Evolutionary conservation across 176 grass and related monocot genomes (phyloP).

Genomic region (Avena sativa): DNA sequence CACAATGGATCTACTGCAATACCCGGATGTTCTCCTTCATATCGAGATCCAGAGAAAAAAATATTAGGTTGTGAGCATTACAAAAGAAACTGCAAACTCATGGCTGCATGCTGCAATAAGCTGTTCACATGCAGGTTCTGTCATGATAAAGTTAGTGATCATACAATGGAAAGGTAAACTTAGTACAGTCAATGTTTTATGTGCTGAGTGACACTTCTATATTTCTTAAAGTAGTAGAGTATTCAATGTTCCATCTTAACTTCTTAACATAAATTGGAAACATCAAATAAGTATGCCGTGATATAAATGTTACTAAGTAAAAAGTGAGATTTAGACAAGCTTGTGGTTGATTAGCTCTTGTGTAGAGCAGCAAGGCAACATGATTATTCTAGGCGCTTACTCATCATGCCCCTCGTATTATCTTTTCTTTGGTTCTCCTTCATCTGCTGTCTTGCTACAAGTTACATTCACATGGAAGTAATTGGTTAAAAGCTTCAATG

Average conservation of each 20-base stretch:
- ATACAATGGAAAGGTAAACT: conserved; percentile 86
- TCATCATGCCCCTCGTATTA: not conserved
- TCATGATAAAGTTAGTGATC: conserved; percentile 91
- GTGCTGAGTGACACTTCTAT: conserved; percentile 1
- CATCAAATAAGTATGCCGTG: not conserved
- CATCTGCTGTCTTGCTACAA: conserved; percentile 3
- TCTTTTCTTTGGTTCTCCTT: not conserved
- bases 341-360: not conserved
- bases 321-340: not conserved
- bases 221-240: conserved; percentile 13
- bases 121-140: conserved; percentile 94
- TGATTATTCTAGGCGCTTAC: not conserved
- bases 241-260: not conserved
- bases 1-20: conserved; percentile 29
- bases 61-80: conserved; percentile 95
- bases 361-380: not conserved
- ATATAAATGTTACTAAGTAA: conserved; percentile 8
- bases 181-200: conserved; percentile 2
- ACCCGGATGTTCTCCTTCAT: conserved; percentile 64
- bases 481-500: not conserved
- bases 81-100: conserved; percentile 91
- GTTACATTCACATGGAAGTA: conserved; percentile 23
- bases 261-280: not conserved
- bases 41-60: conserved; percentile 64
- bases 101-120: conserved; percentile 87